Percentiles rank a stretch among this genome's conserved stretches.
phyloP scores from a whole-genome alignment of 768 basidiomycete genomes.

The Clathrus columnatus region DNA sequence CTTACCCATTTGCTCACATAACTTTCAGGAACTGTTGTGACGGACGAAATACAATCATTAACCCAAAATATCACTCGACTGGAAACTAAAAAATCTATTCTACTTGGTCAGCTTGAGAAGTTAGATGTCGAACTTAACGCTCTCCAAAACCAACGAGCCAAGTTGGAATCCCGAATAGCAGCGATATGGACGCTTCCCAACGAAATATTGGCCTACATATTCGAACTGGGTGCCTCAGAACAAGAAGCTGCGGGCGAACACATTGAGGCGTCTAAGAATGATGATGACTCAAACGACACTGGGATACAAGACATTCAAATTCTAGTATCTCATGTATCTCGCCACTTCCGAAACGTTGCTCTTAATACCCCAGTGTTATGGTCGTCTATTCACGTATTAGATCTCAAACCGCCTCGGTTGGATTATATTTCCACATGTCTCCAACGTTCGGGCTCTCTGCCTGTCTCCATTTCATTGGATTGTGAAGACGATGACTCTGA shows the following conservation, averaged over 20 bases:
- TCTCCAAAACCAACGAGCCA: background rate
- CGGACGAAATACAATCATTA: background rate
- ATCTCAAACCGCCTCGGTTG: background rate
- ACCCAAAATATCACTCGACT: background rate
- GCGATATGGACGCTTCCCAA: slow-evolving; percentile 30
- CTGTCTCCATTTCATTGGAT: background rate
- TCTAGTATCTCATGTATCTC: slow-evolving; percentile 49
- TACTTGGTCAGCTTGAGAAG: background rate
- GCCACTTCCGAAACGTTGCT: slow-evolving; percentile 47
- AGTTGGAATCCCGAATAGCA: slow-evolving; percentile 2
- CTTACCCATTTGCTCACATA: no score
- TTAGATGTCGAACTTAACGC: background rate
- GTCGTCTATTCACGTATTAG: slow-evolving; percentile 36
- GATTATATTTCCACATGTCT: slow-evolving; percentile 4
- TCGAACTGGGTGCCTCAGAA: slow-evolving; percentile 43
- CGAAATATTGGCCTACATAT: slow-evolving; percentile 51
- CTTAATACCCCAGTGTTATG: slow-evolving; percentile 45
- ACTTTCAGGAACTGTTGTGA: background rate
- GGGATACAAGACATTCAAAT: slow-evolving; percentile 34
- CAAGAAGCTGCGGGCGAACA: background rate
- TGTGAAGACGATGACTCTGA: background rate
- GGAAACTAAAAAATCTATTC: background rate
- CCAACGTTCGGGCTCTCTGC: background rate
- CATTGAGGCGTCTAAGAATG: slow-evolving; percentile 30
- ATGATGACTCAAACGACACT: slow-evolving; percentile 22